A percentile compares a stretch with the other conserved stretches of the same genome.
Evolutionary conservation across 352 stramenopile genomes (phyloP).

Genomic region (Pythium aristosporum): DNA sequence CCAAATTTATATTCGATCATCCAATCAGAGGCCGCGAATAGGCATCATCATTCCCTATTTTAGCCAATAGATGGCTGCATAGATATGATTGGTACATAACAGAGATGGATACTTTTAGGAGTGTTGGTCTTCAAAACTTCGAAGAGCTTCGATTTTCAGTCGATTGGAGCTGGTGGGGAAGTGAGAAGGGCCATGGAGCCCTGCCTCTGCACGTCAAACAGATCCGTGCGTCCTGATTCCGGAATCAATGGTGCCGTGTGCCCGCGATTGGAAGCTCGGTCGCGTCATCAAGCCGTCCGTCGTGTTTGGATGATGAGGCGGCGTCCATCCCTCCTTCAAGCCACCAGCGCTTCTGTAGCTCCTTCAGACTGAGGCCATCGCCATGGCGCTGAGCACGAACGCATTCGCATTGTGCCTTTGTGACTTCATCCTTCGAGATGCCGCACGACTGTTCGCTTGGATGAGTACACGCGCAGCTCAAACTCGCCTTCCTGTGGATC

Average conservation of each 20-base stretch:
- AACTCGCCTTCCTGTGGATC: constrained; percentile 57
- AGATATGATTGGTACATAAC: constrained; percentile 14
- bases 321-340: too few relatives aligned
- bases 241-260: constrained; percentile 10
- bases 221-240: neutral
- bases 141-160: constrained; percentile 17
- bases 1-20: constrained; percentile 5
- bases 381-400: neutral
- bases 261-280: neutral
- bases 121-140: constrained; percentile 13
- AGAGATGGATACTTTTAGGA: constrained; percentile 17
- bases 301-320: too few relatives aligned
- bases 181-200: neutral
- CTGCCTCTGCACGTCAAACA: constrained; percentile 1
- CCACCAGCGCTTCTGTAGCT: too few relatives aligned
- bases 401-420: neutral
- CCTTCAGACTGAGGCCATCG: too few relatives aligned
- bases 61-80: constrained; percentile 2
- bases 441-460: constrained; percentile 38
- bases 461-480: constrained; percentile 60
- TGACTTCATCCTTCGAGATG: constrained; percentile 10
- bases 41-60: constrained; percentile 1
- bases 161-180: neutral
- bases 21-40: constrained; percentile 13
- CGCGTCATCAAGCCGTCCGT: neutral